These are phyloP conservation scores for Radiomyces spectabilis DNA, from an alignment of 192 early-diverging fungal species.

Conservation along the genomic window DNA sequence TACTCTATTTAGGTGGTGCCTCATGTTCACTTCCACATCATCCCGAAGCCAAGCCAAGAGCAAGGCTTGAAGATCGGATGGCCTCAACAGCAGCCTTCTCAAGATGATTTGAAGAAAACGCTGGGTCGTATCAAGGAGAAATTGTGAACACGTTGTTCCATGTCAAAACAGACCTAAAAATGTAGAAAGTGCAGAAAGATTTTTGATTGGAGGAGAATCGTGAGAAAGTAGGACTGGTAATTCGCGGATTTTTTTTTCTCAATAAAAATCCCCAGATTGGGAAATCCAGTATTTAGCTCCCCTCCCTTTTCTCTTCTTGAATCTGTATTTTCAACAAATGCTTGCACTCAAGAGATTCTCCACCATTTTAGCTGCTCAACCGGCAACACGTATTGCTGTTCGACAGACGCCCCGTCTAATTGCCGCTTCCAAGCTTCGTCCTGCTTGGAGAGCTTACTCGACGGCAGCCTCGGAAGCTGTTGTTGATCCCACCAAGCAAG, in stretches of 20 bases:
- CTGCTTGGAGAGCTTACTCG: slow-evolving; percentile 4
- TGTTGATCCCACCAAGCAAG: background rate
- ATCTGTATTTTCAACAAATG: background rate
- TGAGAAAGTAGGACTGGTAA: too few relatives aligned
- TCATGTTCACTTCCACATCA: slow-evolving; percentile 95
- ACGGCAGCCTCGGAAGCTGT: slow-evolving; percentile 5
- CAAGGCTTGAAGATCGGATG: slow-evolving; percentile 72
- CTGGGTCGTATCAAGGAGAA: slow-evolving; percentile 22
- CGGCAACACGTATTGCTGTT: slow-evolving; percentile 1
- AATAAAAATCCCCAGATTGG: too few relatives aligned
- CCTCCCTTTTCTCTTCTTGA: background rate
- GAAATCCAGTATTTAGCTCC: too few relatives aligned
- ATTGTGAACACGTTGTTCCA: too few relatives aligned
- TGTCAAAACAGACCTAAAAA: too few relatives aligned
- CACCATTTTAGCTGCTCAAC: slow-evolving; percentile 1
- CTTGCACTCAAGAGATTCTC: slow-evolving; percentile 4
- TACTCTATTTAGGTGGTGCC: slow-evolving; percentile 57
- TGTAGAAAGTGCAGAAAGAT: too few relatives aligned
- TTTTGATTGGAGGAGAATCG: too few relatives aligned
- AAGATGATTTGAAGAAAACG: slow-evolving; percentile 20
- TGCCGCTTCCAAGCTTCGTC: background rate
- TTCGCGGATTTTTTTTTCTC: background rate
- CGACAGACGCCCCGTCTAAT: too few relatives aligned
- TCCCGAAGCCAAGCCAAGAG: slow-evolving; percentile 56
- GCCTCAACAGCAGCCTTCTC: slow-evolving; percentile 27